Conservation (phyloP, 2,329 filamentous ascomycete genomes). For the Rhinocladiella mackenziei region DNA sequence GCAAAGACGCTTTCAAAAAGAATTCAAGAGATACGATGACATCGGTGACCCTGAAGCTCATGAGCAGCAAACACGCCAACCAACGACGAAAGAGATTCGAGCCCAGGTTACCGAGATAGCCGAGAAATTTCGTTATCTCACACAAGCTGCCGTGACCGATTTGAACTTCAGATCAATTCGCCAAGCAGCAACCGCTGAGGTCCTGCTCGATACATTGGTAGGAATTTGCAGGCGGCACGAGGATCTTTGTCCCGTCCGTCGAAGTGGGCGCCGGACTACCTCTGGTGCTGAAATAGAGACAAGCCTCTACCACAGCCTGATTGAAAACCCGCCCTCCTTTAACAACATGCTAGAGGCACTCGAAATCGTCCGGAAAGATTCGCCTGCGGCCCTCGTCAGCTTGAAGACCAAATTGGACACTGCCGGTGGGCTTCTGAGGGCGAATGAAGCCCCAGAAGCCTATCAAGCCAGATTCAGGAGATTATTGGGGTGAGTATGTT, state of each 20-base stretch:
- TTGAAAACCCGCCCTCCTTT: conserved; percentile 1
- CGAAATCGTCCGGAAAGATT: conserved; percentile 6
- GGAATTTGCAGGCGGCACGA: conserved; percentile 8
- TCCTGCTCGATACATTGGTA: conserved; percentile 7
- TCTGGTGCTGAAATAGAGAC: neutral
- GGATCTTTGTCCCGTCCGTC: conserved; percentile 2
- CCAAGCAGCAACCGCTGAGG: conserved; percentile 6
- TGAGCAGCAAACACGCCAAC: too few relatives aligned
- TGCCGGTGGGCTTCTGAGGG: neutral
- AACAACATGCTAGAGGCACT: conserved; percentile 16
- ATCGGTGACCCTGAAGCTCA: neutral
- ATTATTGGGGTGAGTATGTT: neutral
- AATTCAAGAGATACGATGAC: conserved; percentile 39
- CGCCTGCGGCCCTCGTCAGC: conserved; percentile 1
- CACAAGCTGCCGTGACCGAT: conserved; percentile 3
- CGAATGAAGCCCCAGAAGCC: too few relatives aligned
- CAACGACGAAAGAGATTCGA: neutral
- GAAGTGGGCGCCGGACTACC: conserved; percentile 3
- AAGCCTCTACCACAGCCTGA: conserved; percentile 13
- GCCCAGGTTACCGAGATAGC: conserved; percentile 3
- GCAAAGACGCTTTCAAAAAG: conserved; percentile 36
- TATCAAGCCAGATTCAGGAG: too few relatives aligned
- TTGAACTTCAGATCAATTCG: conserved; percentile 1
- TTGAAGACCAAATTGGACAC: neutral
- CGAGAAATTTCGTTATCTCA: conserved; percentile 5